Evolutionary conservation across 2,329 filamentous ascomycete genomes (phyloP), one percentile per base, ranked within the genome.

Genomic region (Penicillium sp.): DNA sequence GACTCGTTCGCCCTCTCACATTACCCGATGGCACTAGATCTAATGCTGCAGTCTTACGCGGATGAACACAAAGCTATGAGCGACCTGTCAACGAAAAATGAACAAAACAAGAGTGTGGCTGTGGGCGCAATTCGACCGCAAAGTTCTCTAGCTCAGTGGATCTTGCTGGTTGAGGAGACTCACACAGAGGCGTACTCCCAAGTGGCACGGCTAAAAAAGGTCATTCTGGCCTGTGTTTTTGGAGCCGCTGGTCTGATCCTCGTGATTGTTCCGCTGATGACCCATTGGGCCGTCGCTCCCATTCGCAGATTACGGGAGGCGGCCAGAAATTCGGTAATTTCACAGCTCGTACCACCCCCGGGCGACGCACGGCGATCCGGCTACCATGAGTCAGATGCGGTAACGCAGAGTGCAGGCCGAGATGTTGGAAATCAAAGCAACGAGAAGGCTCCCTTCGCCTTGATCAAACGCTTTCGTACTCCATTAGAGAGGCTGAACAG

Each of bases 141-240:
- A 52, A 90, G 82, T 5, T 70, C 76, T 0, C 75, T 96, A 52
- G 90, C 90, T 8, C 85, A 93, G 67, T 97, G 93, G 93, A 86
- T 90, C 5, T 77, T 97, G 3, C 67, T 96, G 2, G 84, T 96
- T 1, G 93, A 96, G 70, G 88, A 95, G 72, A 80, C 85, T 2
- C 85, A 86, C 60, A 72, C 72, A 22, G 92, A 96, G 73, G 90
- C 92, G 0, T 92, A 89, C 76, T 79, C 81, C 8, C 90, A 92
- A 0, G 92, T 96, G 56, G 75, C 80, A 27, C 86, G 85, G 21
- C 79, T 96, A n/a, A 86, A 90, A 21, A 87, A 88, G 48, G 90
- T 96, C 50, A 83, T 97, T 1, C 75, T 96, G 2, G 90, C 86
- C 5, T 96, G 91, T 59, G 89, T 96, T 0, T 96, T 96, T 70